These are phyloP conservation scores for Annona cherimola DNA, from an alignment of 164 flowering plant genomes.

Conservation along the genomic window DNA sequence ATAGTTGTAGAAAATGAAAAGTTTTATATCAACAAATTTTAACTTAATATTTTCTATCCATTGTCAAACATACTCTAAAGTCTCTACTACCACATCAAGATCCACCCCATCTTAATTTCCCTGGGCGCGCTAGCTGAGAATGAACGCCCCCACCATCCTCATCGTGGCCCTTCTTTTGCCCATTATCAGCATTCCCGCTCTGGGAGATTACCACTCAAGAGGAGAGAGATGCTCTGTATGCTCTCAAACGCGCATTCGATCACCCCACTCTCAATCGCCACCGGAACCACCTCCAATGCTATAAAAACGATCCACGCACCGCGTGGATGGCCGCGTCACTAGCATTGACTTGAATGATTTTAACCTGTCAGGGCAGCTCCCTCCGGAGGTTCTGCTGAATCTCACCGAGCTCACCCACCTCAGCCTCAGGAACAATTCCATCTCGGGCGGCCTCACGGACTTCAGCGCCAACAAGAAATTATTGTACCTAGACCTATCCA, in stretches of 20 bases:
- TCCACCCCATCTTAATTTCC: background rate
- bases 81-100: too few species aligned
- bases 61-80: too few species aligned
- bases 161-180: constrained; percentile 7
- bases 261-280: constrained; percentile 27
- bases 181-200: background rate
- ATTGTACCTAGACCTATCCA: constrained; percentile 33
- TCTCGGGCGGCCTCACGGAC: constrained; percentile 33
- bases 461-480: constrained; percentile 31
- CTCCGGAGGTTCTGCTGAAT: constrained; percentile 21
- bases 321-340: constrained; percentile 39
- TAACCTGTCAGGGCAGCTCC: constrained; percentile 25
- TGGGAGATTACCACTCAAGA: constrained; percentile 3
- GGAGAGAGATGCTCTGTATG: constrained; percentile 38
- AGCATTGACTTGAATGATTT: constrained; percentile 27
- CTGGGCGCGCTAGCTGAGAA: too few species aligned
- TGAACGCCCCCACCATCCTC: background rate
- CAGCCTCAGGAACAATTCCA: constrained; percentile 40
- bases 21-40: too few species aligned
- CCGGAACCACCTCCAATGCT: constrained; percentile 41
- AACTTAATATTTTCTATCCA: too few species aligned
- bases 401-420: constrained; percentile 30
- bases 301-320: constrained; percentile 7
- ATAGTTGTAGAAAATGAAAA: too few species aligned
- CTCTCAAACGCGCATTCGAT: constrained; percentile 31